Evolutionary conservation across 2,329 filamentous ascomycete species (phyloP), one percentile per base, ranked within the genome.

Genomic region (Aspergillus sergii): DNA sequence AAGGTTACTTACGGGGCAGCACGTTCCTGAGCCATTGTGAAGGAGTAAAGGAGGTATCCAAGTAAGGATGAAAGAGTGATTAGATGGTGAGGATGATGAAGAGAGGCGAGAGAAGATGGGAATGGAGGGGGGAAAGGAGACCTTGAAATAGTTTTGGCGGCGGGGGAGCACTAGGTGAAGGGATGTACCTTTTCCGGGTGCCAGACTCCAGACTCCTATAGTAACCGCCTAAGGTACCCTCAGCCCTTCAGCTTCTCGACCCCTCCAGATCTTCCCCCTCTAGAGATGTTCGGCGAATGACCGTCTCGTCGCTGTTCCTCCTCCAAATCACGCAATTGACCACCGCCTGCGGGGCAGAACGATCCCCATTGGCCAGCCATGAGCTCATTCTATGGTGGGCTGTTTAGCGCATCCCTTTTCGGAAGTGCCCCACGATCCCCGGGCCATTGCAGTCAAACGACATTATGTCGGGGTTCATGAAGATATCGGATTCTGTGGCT

Each of bases 21-120:
- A 63, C 76, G 75, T 70, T 78, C 75, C 64, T 75, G 69, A 68
- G 79, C 76, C 80, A 82, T 82, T 76, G 66, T 77, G 69, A 68
- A 59, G 41, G 58, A 62, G 34, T 57, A 32, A 30, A 48, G 50
- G 45, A 55, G 43, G 21, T 28, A n/a, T 57, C 12, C 58, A 34
- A 51, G 45, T 10, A 58, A 43, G 57, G 48, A 51, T 9, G 55
- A 59, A 57, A 60, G 58, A 60, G 48, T 32, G 55, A 58, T 41
- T 21, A 45, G 54, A 48, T 58, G 26, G 53, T 32, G 48, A 39
- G 32, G 59, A 46, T 23, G n/a, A 36, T 53, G 21, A 46, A 41
- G 36, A 46, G 19, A 59, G 58, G 63, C 53, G 48, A 53, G 39
- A 56, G 28, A 30, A 60, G 36, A 39, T 36, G 43, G 34, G 57